Evolutionary conservation across 305 asterid species (phyloP).

Genomic region (Fraxinus dipetala): DNA sequence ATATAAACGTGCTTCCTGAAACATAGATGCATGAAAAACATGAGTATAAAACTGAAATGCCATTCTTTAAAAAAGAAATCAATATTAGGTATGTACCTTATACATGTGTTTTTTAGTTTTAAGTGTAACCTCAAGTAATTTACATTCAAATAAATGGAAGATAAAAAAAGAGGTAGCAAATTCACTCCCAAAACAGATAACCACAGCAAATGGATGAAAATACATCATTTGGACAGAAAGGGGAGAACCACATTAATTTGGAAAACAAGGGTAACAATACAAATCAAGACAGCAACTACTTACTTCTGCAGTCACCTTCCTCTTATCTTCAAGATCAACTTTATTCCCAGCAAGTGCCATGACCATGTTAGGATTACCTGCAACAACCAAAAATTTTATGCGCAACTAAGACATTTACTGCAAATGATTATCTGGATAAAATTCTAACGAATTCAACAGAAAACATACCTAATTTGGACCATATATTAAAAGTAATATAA

Average conservation of each 20-base stretch:
- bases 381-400: slow-evolving; percentile 11
- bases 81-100: too few species aligned
- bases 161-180: slow-evolving; percentile 2
- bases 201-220: slow-evolving; percentile 2
- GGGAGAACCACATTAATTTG: not conserved
- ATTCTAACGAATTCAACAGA: not conserved
- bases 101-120: not conserved
- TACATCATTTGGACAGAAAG: not conserved
- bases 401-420: not conserved
- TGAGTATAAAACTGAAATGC: not conserved
- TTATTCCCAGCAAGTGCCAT: slow-evolving; percentile 93
- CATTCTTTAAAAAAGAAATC: slow-evolving; percentile 5
- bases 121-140: not conserved
- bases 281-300: slow-evolving; percentile 27
- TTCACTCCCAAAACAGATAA: not conserved
- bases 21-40: slow-evolving; percentile 16
- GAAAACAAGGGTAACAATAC: not conserved
- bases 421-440: not conserved
- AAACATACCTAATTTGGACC: not conserved
- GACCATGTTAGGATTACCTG: slow-evolving; percentile 87
- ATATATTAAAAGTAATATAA: not conserved
- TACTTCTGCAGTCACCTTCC: slow-evolving; percentile 82
- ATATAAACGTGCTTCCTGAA: slow-evolving; percentile 71
- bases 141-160: not conserved
- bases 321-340: slow-evolving; percentile 86